phyloP scores from a whole-genome alignment of 371 early-diverging fungal species.

The Capillidium heterosporum region DNA sequence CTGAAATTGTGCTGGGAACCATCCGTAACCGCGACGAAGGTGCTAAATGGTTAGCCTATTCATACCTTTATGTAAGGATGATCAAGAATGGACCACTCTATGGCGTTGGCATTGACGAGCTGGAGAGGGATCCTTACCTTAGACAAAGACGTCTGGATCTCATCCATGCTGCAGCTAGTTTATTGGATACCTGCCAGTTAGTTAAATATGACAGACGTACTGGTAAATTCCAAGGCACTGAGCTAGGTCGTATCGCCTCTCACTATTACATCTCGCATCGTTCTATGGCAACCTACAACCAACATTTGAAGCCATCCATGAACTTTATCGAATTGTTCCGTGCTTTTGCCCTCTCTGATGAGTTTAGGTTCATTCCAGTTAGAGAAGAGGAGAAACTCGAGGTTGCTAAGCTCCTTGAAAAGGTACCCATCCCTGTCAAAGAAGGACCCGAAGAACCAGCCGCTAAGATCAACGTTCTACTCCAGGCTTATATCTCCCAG shows the following conservation, averaged over 20 bases:
- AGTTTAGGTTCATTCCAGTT: slow-evolving; percentile 89
- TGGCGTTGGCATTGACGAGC: slow-evolving; percentile 48
- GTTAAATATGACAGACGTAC: slow-evolving; percentile 84
- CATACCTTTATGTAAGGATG: slow-evolving; percentile 96
- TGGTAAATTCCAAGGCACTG: slow-evolving; percentile 74
- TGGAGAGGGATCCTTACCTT: slow-evolving; percentile 63
- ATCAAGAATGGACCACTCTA: slow-evolving; percentile 69
- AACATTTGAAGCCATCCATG: slow-evolving; percentile 81
- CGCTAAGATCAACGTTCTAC: slow-evolving; percentile 86
- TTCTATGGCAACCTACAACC: slow-evolving; percentile 85
- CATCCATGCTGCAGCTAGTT: slow-evolving; percentile 67
- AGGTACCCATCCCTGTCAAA: slow-evolving; percentile 87
- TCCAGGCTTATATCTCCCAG: slow-evolving; percentile 88
- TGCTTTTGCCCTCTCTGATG: slow-evolving; percentile 75
- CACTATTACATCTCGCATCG: slow-evolving; percentile 83
- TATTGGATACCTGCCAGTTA: slow-evolving; percentile 73
- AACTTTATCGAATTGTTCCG: slow-evolving; percentile 81
- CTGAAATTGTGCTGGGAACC: slow-evolving; percentile 91
- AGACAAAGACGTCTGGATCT: slow-evolving; percentile 75
- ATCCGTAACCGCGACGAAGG: slow-evolving; percentile 86
- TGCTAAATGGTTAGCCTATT: slow-evolving; percentile 90
- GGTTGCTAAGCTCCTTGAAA: slow-evolving; percentile 73
- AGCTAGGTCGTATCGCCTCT: slow-evolving; percentile 89
- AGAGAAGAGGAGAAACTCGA: slow-evolving; percentile 93
- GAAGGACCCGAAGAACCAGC: slow-evolving; percentile 78